phyloP scores from a whole-genome alignment of 805 yeast species.

The Candida schatavii region DNA sequence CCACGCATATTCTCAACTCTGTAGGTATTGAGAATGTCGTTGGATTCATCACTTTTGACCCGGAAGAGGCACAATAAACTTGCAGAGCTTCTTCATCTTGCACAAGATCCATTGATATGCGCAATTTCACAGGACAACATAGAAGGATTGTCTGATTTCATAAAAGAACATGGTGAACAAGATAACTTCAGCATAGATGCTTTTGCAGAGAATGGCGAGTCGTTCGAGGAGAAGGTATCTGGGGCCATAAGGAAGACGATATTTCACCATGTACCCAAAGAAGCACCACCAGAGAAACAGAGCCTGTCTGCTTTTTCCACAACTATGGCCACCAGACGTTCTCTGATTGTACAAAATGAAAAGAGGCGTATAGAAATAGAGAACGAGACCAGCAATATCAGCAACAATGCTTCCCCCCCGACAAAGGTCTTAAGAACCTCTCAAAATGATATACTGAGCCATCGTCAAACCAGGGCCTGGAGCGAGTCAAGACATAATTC shows the following conservation, averaged over 20 bases:
- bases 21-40: too few species aligned
- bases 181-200: background rate
- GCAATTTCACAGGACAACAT: background rate
- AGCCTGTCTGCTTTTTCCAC: background rate
- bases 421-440: background rate
- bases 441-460: background rate
- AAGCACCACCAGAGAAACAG: too few species aligned
- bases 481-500: background rate
- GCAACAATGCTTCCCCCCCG: background rate
- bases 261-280: too few species aligned
- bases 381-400: too few species aligned
- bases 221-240: background rate
- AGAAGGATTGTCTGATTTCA: constrained; percentile 1
- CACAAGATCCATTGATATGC: constrained; percentile 2
- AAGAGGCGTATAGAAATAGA: background rate
- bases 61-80: constrained; percentile 1
- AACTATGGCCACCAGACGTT: background rate
- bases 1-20: too few species aligned
- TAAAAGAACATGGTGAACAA: too few species aligned
- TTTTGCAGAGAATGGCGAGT: too few species aligned
- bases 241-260: too few species aligned
- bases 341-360: background rate
- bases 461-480: background rate
- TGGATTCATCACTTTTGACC: background rate
- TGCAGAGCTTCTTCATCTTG: constrained; percentile 5